Base-by-base conservation (phyloP, 2,329 filamentous ascomycete genomes). In the Cladorrhinum sp. region DNA sequence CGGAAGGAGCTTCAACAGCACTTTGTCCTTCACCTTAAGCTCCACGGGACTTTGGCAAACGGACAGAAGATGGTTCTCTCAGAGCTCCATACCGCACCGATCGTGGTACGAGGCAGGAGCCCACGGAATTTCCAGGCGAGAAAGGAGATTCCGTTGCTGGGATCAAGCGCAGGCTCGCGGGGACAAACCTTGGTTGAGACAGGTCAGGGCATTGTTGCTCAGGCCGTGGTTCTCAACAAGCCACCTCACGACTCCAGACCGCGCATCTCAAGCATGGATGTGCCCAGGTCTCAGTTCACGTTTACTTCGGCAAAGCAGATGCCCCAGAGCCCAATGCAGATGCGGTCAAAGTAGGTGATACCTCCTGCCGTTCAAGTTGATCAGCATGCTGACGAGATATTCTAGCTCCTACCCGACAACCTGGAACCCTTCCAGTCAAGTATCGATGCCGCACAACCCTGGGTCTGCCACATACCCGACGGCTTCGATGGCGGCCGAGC, bases 1-100 rank as follows among this genome's bases (percentile, higher is more conserved):
- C 84, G 93, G 64, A 96, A 96, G 77, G 93, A 98, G 73, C 83
- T 98, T 50, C 93, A 98, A 72, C 93, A 98, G 72, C 93, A 98
- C 76, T 98, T 98, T 74, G 87, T 96, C 10, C 82, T 98, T 60
- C 89, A 92, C 64, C 79, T 98, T 55, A 96, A 93, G 74, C 88
- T 96, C 9, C 80, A 93, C 65, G 93, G 89, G 16, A 95, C 91
- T 0, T 78, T 98, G 54, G 84, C 91, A 1, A 95, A 91, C 62
- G 92, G 92, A n/a, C 83, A 82, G 32, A 96, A 93, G 74, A 83
- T 92, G 32, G 83, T 91, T 7, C 82, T 97, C 55, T 90, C 89
- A 55, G 93, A 97, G 75, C 87, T 92, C 16, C 88, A 88, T 27
- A 97, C 93, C 0, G 90, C 92, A 1, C 91, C 93, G 1, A 93